Evolutionary conservation across 306 rosid species (phyloP).

Genomic region (Senna tora): DNA sequence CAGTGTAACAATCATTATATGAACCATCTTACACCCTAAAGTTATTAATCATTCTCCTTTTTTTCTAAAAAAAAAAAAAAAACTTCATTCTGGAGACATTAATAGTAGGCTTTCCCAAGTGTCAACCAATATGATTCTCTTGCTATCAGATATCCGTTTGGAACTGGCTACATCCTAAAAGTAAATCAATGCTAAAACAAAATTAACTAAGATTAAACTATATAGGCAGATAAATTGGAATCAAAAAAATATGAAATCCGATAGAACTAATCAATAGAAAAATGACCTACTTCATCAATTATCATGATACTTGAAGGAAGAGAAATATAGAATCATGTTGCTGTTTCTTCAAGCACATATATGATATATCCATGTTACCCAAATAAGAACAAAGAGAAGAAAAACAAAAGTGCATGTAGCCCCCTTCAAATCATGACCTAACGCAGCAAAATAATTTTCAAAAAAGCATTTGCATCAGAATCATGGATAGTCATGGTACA

Average conservation of each 20-base stretch:
- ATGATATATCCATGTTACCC: background rate
- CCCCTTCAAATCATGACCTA: constrained; percentile 2
- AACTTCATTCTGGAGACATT: background rate
- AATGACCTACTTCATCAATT: background rate
- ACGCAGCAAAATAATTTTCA: background rate
- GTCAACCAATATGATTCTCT: constrained; percentile 9
- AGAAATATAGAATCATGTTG: constrained; percentile 22
- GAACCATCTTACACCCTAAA: constrained; percentile 8
- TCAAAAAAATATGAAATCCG: constrained; percentile 4
- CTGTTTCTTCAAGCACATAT: background rate
- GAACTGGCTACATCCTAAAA: constrained; percentile 6
- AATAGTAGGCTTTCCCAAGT: constrained; percentile 9
- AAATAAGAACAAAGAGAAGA: background rate
- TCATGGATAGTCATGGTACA: constrained; percentile 5
- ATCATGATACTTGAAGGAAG: constrained; percentile 7
- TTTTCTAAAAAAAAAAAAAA: background rate
- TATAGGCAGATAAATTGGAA: background rate
- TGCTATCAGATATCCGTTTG: constrained; percentile 15
- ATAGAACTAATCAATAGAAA: constrained; percentile 18
- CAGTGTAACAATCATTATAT: constrained; percentile 17
- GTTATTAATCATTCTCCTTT: background rate
- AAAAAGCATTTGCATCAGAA: constrained; percentile 22
- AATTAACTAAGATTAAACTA: constrained; percentile 13
- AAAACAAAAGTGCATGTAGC: constrained; percentile 1
- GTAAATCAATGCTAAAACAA: background rate